These are phyloP conservation scores for Echites panduratus DNA, from an alignment of 257 asterid genomes.

Conservation along the genomic window DNA sequence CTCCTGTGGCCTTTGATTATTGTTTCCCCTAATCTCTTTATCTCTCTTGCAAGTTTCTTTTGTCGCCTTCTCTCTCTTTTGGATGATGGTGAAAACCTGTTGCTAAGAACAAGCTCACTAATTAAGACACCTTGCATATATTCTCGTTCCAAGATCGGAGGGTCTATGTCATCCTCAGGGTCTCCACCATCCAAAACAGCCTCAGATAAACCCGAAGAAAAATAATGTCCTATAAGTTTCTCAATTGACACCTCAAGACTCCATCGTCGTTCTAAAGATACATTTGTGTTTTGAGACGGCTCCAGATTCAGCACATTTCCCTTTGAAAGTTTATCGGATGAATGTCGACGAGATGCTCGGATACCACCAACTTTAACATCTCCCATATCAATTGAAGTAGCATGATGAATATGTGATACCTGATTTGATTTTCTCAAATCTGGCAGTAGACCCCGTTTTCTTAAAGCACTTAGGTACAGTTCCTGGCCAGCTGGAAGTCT, in stretches of 20 bases:
- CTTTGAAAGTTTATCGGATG: constrained; percentile 44
- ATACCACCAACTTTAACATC: constrained; percentile 24
- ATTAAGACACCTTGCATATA: constrained; percentile 96
- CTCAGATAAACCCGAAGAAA: constrained; percentile 45
- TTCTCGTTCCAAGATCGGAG: constrained; percentile 85
- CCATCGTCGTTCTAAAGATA: constrained; percentile 79
- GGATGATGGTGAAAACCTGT: constrained; percentile 70
- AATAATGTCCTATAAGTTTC: constrained; percentile 63
- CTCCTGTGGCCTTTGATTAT: constrained; percentile 97
- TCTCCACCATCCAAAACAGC: constrained; percentile 37
- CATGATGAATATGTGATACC: constrained; percentile 65
- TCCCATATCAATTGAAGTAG: constrained; percentile 31
- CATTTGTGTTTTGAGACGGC: constrained; percentile 48
- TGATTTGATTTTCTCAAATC: constrained; percentile 66
- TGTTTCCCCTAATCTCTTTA: constrained; percentile 84
- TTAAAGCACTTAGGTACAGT: constrained; percentile 68
- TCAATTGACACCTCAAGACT: constrained; percentile 90
- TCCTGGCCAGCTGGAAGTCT: constrained; percentile 63
- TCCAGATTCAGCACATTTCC: constrained; percentile 51
- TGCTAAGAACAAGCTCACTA: constrained; percentile 61
- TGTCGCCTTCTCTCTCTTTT: constrained; percentile 66
- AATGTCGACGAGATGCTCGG: constrained; percentile 34
- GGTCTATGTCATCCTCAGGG: constrained; percentile 38
- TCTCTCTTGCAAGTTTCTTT: constrained; percentile 61
- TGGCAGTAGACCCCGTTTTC: constrained; percentile 82